These are phyloP conservation scores for Russula sp. DNA, from an alignment of 768 basidiomycete species.

Conservation along the genomic window DNA sequence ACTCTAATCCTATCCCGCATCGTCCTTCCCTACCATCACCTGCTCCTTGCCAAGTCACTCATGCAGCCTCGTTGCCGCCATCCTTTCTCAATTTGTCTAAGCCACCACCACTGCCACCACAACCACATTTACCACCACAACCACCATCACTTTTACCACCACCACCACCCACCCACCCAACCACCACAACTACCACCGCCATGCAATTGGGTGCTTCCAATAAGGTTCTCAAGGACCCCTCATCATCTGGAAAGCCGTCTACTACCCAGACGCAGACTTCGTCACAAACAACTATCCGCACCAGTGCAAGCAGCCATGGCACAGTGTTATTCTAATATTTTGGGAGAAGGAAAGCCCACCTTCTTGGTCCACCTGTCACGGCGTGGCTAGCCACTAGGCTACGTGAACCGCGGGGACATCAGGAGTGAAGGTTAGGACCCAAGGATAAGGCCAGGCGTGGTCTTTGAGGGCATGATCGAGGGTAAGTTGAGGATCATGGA, in stretches of 20 bases:
- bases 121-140: background rate
- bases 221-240: slow-evolving; percentile 11
- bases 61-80: background rate
- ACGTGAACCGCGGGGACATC: too few species aligned
- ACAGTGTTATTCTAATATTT: slow-evolving; percentile 13
- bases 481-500: too few species aligned
- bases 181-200: background rate
- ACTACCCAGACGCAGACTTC: slow-evolving; percentile 12
- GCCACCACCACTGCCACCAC: background rate
- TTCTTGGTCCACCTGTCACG: background rate
- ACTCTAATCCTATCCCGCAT: background rate
- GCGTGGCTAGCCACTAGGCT: too few species aligned
- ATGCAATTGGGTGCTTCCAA: background rate
- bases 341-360: too few species aligned
- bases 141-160: background rate
- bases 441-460: too few species aligned
- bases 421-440: too few species aligned
- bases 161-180: background rate
- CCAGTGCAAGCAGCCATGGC: slow-evolving; percentile 14
- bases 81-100: background rate
- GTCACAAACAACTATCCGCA: slow-evolving; percentile 14
- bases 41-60: background rate
- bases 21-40: background rate
- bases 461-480: too few species aligned
- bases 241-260: slow-evolving; percentile 11